A percentile compares a stretch with the other conserved stretches of the same genome.
phyloP scores from a whole-genome alignment of 2,329 filamentous ascomycete species.

The Gyromitra esculenta region DNA sequence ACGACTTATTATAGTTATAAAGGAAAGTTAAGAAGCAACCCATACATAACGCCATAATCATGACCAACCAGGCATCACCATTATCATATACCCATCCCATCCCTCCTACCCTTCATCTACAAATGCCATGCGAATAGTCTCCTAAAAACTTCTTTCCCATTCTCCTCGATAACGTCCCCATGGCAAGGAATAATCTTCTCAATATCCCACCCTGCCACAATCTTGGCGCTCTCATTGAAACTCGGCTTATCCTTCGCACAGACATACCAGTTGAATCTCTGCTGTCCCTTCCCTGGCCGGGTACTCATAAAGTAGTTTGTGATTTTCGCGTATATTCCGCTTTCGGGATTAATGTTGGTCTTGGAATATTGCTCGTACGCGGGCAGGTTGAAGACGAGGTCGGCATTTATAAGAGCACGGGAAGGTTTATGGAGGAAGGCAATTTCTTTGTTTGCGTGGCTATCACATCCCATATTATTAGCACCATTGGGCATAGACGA shows the following conservation, averaged over 20 bases:
- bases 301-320: slow-evolving; percentile 70
- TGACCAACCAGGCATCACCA: background rate
- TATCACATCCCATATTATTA: slow-evolving; percentile 3
- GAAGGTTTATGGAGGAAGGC: slow-evolving; percentile 82
- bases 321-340: slow-evolving; percentile 70
- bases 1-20: background rate
- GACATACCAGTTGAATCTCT: slow-evolving; percentile 83
- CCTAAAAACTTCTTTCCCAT: slow-evolving; percentile 60
- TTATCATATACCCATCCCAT: background rate
- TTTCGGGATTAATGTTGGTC: slow-evolving; percentile 66
- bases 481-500: background rate
- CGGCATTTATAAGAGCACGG: slow-evolving; percentile 82
- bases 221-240: slow-evolving; percentile 74
- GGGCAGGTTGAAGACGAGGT: slow-evolving; percentile 91
- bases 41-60: slow-evolving; percentile 1
- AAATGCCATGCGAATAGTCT: slow-evolving; percentile 52
- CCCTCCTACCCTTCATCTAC: background rate
- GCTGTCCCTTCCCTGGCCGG: slow-evolving; percentile 73
- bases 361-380: slow-evolving; percentile 82
- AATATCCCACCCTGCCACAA: slow-evolving; percentile 84
- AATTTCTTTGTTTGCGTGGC: slow-evolving; percentile 82
- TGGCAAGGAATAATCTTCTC: slow-evolving; percentile 88
- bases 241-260: slow-evolving; percentile 69
- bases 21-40: background rate
- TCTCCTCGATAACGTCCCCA: slow-evolving; percentile 82